These are phyloP conservation scores for Panaeolus cyanescens DNA, from an alignment of 768 basidiomycete genomes.

Conservation along the genomic window DNA sequence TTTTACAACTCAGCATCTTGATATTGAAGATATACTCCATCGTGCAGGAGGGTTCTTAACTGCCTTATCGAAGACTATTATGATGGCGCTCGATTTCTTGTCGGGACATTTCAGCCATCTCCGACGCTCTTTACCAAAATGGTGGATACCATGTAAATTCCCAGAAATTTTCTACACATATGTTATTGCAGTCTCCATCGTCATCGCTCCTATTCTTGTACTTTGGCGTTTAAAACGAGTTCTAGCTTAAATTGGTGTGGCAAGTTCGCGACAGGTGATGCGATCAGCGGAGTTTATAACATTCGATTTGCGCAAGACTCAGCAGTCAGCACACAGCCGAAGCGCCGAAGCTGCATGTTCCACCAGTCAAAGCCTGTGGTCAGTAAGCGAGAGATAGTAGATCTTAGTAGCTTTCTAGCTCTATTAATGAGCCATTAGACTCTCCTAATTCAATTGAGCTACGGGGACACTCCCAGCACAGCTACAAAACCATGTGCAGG, in stretches of 20 bases:
- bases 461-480: too few relatives aligned
- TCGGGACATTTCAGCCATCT: background rate
- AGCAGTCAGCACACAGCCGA: background rate
- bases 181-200: background rate
- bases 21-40: slow-evolving; percentile 16
- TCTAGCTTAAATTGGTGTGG: too few relatives aligned
- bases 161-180: background rate
- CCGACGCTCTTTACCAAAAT: background rate
- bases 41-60: background rate
- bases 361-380: too few relatives aligned
- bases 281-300: background rate
- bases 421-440: too few relatives aligned
- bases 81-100: background rate
- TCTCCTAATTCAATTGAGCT: too few relatives aligned
- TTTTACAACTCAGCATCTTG: slow-evolving; percentile 14
- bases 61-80: background rate
- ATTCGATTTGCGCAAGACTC: background rate
- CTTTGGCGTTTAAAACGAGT: too few relatives aligned
- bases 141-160: background rate
- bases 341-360: background rate
- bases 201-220: too few relatives aligned
- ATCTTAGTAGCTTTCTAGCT: too few relatives aligned
- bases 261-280: too few relatives aligned
- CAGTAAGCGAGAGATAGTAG: too few relatives aligned
- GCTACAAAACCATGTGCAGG: too few relatives aligned